Base-by-base conservation (phyloP, 2,329 filamentous ascomycete species). In the Microcyclosporella mali region DNA sequence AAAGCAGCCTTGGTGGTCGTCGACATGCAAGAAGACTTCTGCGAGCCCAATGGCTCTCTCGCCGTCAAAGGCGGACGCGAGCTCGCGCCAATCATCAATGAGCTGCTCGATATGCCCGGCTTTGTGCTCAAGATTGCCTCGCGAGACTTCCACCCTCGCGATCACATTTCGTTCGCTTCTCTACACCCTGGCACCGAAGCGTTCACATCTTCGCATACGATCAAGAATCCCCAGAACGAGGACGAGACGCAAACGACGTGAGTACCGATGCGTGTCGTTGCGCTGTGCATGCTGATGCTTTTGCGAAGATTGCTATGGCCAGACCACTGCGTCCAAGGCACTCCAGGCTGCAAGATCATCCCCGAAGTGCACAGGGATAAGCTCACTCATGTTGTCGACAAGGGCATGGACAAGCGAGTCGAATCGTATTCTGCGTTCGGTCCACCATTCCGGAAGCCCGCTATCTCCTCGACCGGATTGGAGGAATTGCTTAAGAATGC, bases 361-460 rank as follows among this genome's bases (percentile, higher is more conserved):
- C 75, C 82, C 0, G 88, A 88, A 60, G 73, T 97, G 1, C 70
- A 87, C 37, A 46, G 60, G 11, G 56, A 59, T 6, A 72, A 70
- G 12, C 53, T 94, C n/a, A 75, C 90, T 53, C 55, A 66, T 28
- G 70, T 88, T 19, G 68, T 95, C 11, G 76, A 85, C 53, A 98
- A 98, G 70, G 92, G 92, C 9, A 76, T 73, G 59, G 75, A 88
- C 60, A 63, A 72, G 33, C 70, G 76, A 33, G 77, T 95, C 2
- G 92, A 98, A 66, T 95, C 95, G 85, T 97, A 95, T 67, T 90
- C 84, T 49, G 88, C 84, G 0, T 97, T 98, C 57, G 82, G 83
- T 47, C 85, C 89, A 60, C 85, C 86, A 0, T 90, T 95, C 56
- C 66, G 66, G 30, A 72, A 73, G 4, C 79, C 81, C 1, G 68